Evolutionary conservation across 2,329 filamentous ascomycete species (phyloP).

Genomic region (Hawksworthiomyces lignivorus): DNA sequence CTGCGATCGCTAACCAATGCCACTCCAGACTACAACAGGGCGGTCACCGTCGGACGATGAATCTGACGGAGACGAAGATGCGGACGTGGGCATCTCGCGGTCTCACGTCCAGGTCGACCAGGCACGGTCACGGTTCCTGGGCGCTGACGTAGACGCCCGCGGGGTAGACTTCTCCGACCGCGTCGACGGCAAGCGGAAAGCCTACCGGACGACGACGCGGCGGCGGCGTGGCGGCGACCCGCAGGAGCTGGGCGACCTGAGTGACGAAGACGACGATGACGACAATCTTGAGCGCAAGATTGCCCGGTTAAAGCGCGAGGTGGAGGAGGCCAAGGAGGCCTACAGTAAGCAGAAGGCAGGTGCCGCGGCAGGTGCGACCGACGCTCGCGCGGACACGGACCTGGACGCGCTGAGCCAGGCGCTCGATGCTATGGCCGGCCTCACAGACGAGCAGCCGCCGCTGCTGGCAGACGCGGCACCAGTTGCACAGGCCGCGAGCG

Average conservation of each 20-base stretch:
- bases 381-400: background rate
- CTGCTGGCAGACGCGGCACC: background rate
- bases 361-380: conserved; percentile 33
- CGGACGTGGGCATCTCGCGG: conserved; percentile 65
- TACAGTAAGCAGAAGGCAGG: conserved; percentile 45
- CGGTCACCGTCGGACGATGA: conserved; percentile 54
- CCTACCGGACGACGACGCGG: conserved; percentile 69
- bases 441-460: conserved; percentile 18
- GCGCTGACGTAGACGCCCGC: conserved; percentile 65
- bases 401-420: conserved; percentile 63
- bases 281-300: conserved; percentile 66
- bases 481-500: conserved; percentile 16
- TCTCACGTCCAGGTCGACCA: conserved; percentile 68
- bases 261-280: conserved; percentile 70
- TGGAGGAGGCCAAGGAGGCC: conserved; percentile 64
- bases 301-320: conserved; percentile 72
- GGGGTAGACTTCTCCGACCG: conserved; percentile 87
- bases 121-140: conserved; percentile 72
- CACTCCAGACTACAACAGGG: conserved; percentile 43
- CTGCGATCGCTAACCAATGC: too few species aligned
- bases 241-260: conserved; percentile 64
- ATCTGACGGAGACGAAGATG: conserved; percentile 41
- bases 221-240: conserved; percentile 38
- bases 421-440: conserved; percentile 55
- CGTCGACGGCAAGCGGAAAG: conserved; percentile 71